Conservation (phyloP, 768 basidiomycete genomes). For the Mycena metata region DNA sequence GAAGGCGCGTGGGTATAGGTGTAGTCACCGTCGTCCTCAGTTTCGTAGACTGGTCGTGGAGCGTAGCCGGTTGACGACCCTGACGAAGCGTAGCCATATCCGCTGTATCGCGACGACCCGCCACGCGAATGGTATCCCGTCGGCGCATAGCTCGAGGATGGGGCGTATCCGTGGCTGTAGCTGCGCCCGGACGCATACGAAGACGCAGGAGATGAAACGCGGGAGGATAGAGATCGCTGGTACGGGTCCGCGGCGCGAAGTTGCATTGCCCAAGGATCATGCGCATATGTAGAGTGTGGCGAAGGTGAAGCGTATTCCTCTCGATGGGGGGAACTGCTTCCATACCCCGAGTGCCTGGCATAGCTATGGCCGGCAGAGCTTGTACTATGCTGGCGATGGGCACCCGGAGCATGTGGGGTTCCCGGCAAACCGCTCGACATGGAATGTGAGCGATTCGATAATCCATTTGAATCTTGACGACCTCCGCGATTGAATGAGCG, state of each 20-base stretch:
- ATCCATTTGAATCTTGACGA: slow-evolving; percentile 14
- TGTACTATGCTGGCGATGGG: slow-evolving; percentile 16
- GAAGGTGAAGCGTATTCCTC: slow-evolving; percentile 6
- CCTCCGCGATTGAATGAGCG: slow-evolving; percentile 37
- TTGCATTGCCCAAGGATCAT: slow-evolving; percentile 18
- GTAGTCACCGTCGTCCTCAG: slow-evolving; percentile 22
- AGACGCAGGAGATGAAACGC: slow-evolving; percentile 3
- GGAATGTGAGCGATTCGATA: slow-evolving; percentile 14
- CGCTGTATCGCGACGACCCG: slow-evolving; percentile 4
- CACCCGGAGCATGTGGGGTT: background rate
- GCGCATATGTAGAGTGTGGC: slow-evolving; percentile 6
- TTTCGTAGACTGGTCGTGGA: slow-evolving; percentile 6
- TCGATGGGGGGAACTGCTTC: background rate
- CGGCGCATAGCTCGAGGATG: slow-evolving; percentile 18
- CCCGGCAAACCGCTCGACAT: slow-evolving; percentile 27
- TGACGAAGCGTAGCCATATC: too few relatives aligned
- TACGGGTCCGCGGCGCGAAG: slow-evolving; percentile 8
- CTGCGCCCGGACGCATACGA: slow-evolving; percentile 11
- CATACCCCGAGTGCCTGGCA: slow-evolving; percentile 22
- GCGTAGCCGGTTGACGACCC: slow-evolving; percentile 20
- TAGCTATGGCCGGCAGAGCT: slow-evolving; percentile 1
- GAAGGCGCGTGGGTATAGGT: background rate
- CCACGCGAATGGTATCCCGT: slow-evolving; percentile 6
- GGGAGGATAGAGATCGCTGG: slow-evolving; percentile 17
- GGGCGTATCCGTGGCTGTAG: slow-evolving; percentile 9